Percentiles rank a stretch among this genome's conserved stretches.
Conservation (phyloP, 352 stramenopile species). For the Aphanomyces cochlioides region DNA sequence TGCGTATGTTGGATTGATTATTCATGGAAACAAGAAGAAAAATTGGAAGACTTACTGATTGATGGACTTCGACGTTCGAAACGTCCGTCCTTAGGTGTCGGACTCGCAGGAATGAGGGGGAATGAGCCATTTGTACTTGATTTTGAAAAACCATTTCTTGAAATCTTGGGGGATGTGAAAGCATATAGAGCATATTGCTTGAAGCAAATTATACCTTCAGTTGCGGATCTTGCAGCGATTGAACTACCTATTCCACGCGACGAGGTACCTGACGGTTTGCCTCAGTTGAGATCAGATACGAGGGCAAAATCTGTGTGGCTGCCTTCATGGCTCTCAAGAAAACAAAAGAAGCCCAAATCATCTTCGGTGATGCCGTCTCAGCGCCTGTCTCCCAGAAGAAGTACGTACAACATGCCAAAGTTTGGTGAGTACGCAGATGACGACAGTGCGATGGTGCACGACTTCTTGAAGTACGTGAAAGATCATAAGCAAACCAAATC, state of each 20-base stretch:
- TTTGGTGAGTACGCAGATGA: not conserved
- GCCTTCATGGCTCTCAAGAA: not conserved
- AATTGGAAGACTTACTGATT: not conserved
- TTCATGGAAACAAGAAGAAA: conserved; percentile 8
- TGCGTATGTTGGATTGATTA: conserved; percentile 13
- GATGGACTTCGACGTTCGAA: not conserved
- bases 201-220: not conserved
- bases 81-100: conserved; percentile 1
- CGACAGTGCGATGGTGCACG: conserved; percentile 36
- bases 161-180: conserved; percentile 6
- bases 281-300: too few relatives aligned
- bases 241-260: not conserved
- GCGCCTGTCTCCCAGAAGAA: not conserved
- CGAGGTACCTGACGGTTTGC: too few relatives aligned
- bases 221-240: not conserved
- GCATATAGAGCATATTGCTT: conserved; percentile 5
- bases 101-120: conserved; percentile 6
- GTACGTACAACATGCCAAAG: not conserved
- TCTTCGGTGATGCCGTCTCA: not conserved
- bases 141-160: conserved; percentile 13
- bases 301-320: not conserved
- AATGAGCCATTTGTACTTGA: conserved; percentile 22
- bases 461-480: conserved; percentile 46
- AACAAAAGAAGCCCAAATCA: not conserved
- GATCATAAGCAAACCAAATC: conserved; percentile 41